These are phyloP conservation scores for Agapanthus africanus DNA, from an alignment of 106 monocot genomes.

Conservation along the genomic window DNA sequence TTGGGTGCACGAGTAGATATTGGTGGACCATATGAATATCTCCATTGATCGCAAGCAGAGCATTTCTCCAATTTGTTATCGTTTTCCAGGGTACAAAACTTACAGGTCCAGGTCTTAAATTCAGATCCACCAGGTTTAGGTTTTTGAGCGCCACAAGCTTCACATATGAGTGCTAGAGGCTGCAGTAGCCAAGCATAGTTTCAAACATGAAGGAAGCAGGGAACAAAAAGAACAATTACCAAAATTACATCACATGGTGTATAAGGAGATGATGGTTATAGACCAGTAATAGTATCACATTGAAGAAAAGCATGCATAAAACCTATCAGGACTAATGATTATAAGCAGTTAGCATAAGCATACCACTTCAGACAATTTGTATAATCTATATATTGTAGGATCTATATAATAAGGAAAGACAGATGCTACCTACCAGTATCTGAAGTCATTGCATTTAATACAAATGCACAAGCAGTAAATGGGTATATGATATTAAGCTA, in stretches of 20 bases:
- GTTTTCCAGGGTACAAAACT: slow-evolving; percentile 72
- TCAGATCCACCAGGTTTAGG: slow-evolving; percentile 29
- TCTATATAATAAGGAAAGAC: background rate
- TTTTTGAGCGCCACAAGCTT: slow-evolving; percentile 57
- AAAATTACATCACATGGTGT: background rate
- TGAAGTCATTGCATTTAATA: background rate
- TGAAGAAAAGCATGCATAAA: background rate
- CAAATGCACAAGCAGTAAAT: background rate
- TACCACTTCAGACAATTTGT: background rate
- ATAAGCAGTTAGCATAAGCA: background rate
- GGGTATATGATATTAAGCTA: background rate
- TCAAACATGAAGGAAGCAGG: background rate
- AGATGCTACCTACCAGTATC: background rate
- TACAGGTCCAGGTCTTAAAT: slow-evolving; percentile 55
- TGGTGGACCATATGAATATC: slow-evolving; percentile 58
- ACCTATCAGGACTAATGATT: background rate
- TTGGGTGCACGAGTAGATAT: slow-evolving; percentile 32
- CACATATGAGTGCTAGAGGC: slow-evolving; percentile 55
- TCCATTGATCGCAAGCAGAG: slow-evolving; percentile 62
- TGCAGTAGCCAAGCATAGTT: slow-evolving; percentile 6
- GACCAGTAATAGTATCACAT: background rate
- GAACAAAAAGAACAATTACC: too few species aligned
- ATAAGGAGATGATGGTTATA: background rate
- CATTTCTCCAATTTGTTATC: slow-evolving; percentile 50
- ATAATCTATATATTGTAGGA: background rate